Evolutionary conservation across 1,139 yeast species (phyloP).

Genomic region (Taphrina confusa): DNA sequence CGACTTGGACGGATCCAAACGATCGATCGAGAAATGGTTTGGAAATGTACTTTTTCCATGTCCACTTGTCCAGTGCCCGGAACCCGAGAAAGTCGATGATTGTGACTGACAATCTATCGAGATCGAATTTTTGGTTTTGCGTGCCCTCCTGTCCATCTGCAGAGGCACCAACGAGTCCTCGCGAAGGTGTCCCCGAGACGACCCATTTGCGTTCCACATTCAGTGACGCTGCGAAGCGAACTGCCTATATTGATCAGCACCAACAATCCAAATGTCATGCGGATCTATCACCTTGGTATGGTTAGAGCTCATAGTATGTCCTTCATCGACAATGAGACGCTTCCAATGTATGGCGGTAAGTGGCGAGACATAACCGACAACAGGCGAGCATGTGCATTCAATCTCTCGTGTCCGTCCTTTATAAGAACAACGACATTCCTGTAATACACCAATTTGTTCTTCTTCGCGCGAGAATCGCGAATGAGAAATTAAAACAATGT

Average conservation of each 20-base stretch:
- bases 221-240: constrained; percentile 54
- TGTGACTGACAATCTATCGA: constrained; percentile 57
- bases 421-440: constrained; percentile 26
- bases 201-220: constrained; percentile 68
- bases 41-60: constrained; percentile 55
- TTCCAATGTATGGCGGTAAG: constrained; percentile 61
- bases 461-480: constrained; percentile 52
- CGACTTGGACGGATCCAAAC: constrained; percentile 50
- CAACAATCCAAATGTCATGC: not conserved
- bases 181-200: constrained; percentile 73
- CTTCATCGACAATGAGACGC: constrained; percentile 70
- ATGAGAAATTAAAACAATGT: constrained; percentile 57
- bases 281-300: constrained; percentile 48
- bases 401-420: constrained; percentile 9
- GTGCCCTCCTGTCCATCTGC: constrained; percentile 31
- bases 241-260: constrained; percentile 44
- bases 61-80: constrained; percentile 59
- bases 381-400: constrained; percentile 40
- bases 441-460: constrained; percentile 14
- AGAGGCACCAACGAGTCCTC: constrained; percentile 57
- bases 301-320: constrained; percentile 62
- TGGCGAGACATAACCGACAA: constrained; percentile 46
- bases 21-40: constrained; percentile 52
- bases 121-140: constrained; percentile 42
- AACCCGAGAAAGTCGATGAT: constrained; percentile 58